These are phyloP conservation scores for Aureobasidium melanogenum DNA, from an alignment of 2,329 filamentous ascomycete genomes.

Conservation along the genomic window DNA sequence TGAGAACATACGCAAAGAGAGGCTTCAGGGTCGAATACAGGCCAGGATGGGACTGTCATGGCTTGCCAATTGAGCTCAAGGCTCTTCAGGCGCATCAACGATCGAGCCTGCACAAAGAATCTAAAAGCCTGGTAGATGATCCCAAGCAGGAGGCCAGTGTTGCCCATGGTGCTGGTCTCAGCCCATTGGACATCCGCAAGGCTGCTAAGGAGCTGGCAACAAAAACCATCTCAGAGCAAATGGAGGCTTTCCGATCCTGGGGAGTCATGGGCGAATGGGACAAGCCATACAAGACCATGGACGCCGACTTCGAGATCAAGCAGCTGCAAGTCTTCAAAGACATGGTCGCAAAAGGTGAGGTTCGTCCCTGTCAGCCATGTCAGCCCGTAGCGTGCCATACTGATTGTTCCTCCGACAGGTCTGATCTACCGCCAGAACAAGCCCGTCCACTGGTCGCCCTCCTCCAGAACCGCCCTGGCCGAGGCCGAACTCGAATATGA, in stretches of 20 bases:
- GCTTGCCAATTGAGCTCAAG: slow-evolving; percentile 93
- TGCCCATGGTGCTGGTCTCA: slow-evolving; percentile 26
- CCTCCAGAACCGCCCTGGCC: slow-evolving; percentile 67
- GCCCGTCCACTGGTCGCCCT: slow-evolving; percentile 81
- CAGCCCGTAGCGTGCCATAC: not conserved
- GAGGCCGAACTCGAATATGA: slow-evolving; percentile 81
- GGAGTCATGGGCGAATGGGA: slow-evolving; percentile 78
- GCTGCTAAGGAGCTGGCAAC: slow-evolving; percentile 58
- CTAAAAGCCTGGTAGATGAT: slow-evolving; percentile 27
- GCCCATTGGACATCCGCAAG: slow-evolving; percentile 50
- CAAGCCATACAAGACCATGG: slow-evolving; percentile 69
- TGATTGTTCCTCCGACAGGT: slow-evolving; percentile 29
- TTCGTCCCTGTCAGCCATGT: not conserved
- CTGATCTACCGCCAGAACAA: slow-evolving; percentile 71
- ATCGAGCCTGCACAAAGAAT: slow-evolving; percentile 23
- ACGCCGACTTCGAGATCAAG: slow-evolving; percentile 61
- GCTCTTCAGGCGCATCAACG: slow-evolving; percentile 55
- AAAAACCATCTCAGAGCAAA: slow-evolving; percentile 63
- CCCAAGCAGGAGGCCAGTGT: slow-evolving; percentile 22
- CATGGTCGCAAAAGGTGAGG: slow-evolving; percentile 54
- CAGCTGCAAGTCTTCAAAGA: slow-evolving; percentile 68
- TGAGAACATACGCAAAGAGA: slow-evolving; percentile 69
- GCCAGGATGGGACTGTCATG: slow-evolving; percentile 97
- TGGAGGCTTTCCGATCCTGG: slow-evolving; percentile 62
- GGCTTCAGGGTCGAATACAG: slow-evolving; percentile 72